phyloP scores from a whole-genome alignment of 192 early-diverging fungal species.

The Paraglomus brasilianum region DNA sequence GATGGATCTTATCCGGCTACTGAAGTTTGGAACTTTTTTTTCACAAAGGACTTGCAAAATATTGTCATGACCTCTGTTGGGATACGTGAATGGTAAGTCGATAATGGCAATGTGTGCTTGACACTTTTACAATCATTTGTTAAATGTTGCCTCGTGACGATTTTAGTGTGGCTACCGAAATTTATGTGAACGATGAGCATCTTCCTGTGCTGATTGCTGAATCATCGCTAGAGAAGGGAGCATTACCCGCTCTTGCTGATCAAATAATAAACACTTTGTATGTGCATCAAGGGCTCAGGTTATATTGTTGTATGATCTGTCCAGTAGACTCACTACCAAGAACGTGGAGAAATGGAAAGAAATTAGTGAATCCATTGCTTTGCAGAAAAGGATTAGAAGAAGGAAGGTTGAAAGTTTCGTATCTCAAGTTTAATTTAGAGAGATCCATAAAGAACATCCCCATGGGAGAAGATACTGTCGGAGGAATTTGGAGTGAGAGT shows the following conservation, averaged over 20 bases:
- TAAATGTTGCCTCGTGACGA: background rate
- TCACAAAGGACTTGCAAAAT: constrained; percentile 40
- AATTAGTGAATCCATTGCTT: constrained; percentile 62
- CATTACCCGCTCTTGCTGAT: constrained; percentile 53
- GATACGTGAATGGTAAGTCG: constrained; percentile 43
- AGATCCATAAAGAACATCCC: constrained; percentile 64
- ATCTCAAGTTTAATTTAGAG: constrained; percentile 59
- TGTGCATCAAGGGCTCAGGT: constrained; percentile 59
- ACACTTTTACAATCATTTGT: constrained; percentile 23
- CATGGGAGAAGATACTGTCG: constrained; percentile 46
- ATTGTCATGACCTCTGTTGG: constrained; percentile 34
- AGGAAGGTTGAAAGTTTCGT: constrained; percentile 54
- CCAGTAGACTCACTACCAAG: constrained; percentile 61
- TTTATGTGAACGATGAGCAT: constrained; percentile 66
- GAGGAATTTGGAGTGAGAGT: constrained; percentile 50
- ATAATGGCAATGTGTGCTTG: background rate
- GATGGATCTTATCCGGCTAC: constrained; percentile 34
- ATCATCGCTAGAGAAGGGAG: constrained; percentile 48
- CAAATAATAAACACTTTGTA: constrained; percentile 54
- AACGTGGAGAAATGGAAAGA: constrained; percentile 66
- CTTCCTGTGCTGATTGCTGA: constrained; percentile 74
- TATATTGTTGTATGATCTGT: constrained; percentile 63
- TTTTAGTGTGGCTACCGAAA: constrained; percentile 61
- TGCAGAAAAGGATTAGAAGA: constrained; percentile 64
- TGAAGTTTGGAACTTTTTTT: constrained; percentile 38